Conservation (phyloP, 352 stramenopile species). For the Plasmopara muralis region DNA sequence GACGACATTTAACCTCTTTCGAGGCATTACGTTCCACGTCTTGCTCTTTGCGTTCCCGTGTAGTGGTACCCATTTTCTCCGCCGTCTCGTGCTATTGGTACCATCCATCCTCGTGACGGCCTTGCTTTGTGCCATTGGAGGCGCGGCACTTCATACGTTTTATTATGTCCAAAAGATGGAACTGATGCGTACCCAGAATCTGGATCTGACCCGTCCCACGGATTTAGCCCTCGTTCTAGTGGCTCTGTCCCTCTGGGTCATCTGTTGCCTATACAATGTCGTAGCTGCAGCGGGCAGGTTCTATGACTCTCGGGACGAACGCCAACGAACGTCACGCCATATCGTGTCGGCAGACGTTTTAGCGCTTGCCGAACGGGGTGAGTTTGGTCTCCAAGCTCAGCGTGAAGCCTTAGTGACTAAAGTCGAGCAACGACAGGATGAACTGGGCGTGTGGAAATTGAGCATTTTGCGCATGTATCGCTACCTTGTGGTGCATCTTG, state of each 20-base stretch:
- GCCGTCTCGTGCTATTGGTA: constrained; percentile 32
- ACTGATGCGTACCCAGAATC: constrained; percentile 21
- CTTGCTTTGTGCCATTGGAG: constrained; percentile 32
- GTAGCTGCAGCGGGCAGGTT: constrained; percentile 28
- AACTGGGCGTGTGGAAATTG: constrained; percentile 51
- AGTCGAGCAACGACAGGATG: constrained; percentile 48
- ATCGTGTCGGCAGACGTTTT: constrained; percentile 45
- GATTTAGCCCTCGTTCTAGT: constrained; percentile 38
- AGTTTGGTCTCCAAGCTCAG: constrained; percentile 67
- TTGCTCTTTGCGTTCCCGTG: constrained; percentile 53
- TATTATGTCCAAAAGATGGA: constrained; percentile 48
- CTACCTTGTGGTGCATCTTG: constrained; percentile 31
- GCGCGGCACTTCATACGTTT: constrained; percentile 41
- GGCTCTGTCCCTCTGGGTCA: constrained; percentile 41
- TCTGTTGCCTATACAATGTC: constrained; percentile 31
- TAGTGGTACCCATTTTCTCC: constrained; percentile 32
- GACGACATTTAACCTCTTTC: constrained; percentile 56
- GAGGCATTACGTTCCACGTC: constrained; percentile 39
- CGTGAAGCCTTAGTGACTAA: constrained; percentile 44
- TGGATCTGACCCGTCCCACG: constrained; percentile 26
- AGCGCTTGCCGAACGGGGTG: constrained; percentile 48
- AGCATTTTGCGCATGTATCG: constrained; percentile 49
- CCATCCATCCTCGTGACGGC: constrained; percentile 37
- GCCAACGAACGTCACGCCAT: constrained; percentile 27
- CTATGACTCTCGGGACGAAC: constrained; percentile 31